Conservation (phyloP, 2,329 filamentous ascomycete species). For the Sarocladiaceae sp. region DNA sequence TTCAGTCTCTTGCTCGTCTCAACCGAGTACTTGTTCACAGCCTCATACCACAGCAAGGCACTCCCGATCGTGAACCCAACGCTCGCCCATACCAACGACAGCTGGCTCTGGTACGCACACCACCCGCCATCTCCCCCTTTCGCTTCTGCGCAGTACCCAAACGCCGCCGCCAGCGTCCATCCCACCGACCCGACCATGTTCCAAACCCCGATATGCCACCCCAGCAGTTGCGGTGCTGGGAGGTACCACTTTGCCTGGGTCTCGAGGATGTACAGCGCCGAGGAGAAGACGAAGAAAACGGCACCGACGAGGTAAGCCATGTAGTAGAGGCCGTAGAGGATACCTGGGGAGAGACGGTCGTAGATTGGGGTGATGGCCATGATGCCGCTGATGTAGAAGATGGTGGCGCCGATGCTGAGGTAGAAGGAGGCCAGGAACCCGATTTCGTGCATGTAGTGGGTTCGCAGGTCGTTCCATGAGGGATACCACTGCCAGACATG, state of each 20-base stretch:
- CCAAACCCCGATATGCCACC: constrained; percentile 61
- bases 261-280: constrained; percentile 56
- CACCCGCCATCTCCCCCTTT: constrained; percentile 13
- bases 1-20: too few relatives aligned
- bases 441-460: constrained; percentile 55
- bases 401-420: constrained; percentile 51
- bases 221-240: constrained; percentile 47
- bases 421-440: constrained; percentile 54
- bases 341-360: constrained; percentile 36
- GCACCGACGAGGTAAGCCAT: constrained; percentile 55
- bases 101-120: constrained; percentile 35
- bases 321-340: constrained; percentile 50
- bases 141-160: constrained; percentile 38
- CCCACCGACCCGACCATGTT: constrained; percentile 56
- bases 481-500: constrained; percentile 52
- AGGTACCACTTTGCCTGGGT: constrained; percentile 56
- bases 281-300: constrained; percentile 50
- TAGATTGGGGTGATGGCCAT: constrained; percentile 53
- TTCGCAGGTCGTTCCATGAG: constrained; percentile 43
- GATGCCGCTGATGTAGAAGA: constrained; percentile 60
- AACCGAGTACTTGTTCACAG: constrained; percentile 6
- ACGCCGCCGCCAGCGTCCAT: constrained; percentile 51
- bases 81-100: constrained; percentile 18
- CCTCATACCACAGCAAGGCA: constrained; percentile 7
- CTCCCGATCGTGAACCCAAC: constrained; percentile 6